Conservation (phyloP, 305 asterid species). For the Fraxinus greggii region DNA sequence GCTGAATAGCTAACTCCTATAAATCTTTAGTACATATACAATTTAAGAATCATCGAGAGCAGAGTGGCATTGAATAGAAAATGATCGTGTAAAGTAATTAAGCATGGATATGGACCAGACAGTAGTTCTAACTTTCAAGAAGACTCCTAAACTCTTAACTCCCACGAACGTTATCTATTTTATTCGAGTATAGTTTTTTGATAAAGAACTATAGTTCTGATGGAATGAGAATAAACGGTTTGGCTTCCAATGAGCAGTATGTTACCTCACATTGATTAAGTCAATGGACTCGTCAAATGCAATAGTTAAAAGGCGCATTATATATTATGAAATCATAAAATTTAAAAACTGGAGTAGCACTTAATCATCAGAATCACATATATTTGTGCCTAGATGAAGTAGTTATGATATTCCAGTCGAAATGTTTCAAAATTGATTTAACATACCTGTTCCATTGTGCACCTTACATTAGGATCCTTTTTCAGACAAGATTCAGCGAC, state of each 20-base stretch:
- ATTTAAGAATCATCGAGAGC: too few species aligned
- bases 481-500: conserved; percentile 59
- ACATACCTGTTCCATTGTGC: conserved; percentile 59
- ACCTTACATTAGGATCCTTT: conserved; percentile 49
- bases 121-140: not conserved
- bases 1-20: too few species aligned
- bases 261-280: not conserved
- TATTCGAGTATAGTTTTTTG: not conserved
- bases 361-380: not conserved
- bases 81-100: too few species aligned
- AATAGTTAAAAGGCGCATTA: not conserved
- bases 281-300: not conserved
- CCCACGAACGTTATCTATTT: not conserved
- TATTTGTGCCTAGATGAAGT: conserved; percentile 2
- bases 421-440: not conserved
- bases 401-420: not conserved
- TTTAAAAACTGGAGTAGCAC: not conserved
- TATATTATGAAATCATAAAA: not conserved
- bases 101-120: not conserved
- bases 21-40: too few species aligned
- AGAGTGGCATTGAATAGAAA: too few species aligned
- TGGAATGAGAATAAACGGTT: not conserved
- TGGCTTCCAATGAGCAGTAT: not conserved
- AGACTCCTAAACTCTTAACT: not conserved
- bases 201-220: not conserved